Evolutionary conservation across 345 rosid species (phyloP), one percentile per base, ranked within the genome.

Genomic region (Anacardium occidentale): DNA sequence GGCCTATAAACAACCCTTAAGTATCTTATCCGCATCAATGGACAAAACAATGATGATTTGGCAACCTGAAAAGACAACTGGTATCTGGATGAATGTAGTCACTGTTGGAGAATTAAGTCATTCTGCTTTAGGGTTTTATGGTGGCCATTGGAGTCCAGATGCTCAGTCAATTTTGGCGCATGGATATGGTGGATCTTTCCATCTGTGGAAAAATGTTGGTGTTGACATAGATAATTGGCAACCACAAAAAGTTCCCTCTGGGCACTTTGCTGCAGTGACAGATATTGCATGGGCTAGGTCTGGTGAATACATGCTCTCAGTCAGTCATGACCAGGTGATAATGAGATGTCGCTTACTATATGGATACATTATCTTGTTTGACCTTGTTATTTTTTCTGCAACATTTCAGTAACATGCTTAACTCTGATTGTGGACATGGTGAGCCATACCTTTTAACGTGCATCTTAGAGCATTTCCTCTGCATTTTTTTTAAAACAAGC

Each of bases 11-110:
- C 98, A 95, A 76, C 97, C 91, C 0, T 82, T 85, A 68, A 85
- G 97, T 78, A 81, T 95, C 62, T 72, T 92, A 73, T 95, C 98
- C 21, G 94, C 98, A 37, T 91, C 99, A 53, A 95, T 92, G 99
- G 99, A 95, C 82, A 92, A 92, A 84, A 88, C 97, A 11, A 95
- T 95, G 99, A 95, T 95, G 98, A 91, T 95, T 66, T 95, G 99
- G 98, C 81, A 90, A 76, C 98, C 99, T 24, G 96, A 92, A 84
- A 91, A 75, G 80, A 92, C 82, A 50, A 84, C 83, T 14, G 97
- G 98, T 70, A 83, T 92, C 77, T 95, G 99, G 99, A 89, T 95
- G 91, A 92, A 95, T 75, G 93, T 91, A 79, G 98, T 92, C 76
- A 87, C 90, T 42, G 99, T 92, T 68, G 99, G 99, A 70, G 99